phyloP scores from a whole-genome alignment of 108 stramenopile species.

The Fistulifera pelliculosa region DNA sequence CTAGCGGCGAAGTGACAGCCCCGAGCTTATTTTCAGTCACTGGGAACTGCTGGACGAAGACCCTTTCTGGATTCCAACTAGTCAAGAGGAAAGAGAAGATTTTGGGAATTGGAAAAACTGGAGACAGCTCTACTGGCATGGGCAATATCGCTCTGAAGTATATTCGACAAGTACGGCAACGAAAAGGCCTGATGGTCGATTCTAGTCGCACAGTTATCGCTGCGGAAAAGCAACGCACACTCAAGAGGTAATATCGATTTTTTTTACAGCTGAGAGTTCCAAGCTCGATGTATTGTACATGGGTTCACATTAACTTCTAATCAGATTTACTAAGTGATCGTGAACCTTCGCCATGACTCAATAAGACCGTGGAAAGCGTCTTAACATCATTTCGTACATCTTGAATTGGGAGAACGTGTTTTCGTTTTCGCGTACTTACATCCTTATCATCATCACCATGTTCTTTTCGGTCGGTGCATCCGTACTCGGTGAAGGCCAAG shows the following conservation, averaged over 20 bases:
- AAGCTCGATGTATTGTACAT: no score
- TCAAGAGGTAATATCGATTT: conserved; percentile 84
- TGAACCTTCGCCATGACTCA: no score
- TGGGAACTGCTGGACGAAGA: conserved; percentile 81
- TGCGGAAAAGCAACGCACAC: conserved; percentile 88
- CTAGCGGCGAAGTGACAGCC: conserved; percentile 84
- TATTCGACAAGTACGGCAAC: conserved; percentile 73
- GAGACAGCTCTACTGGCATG: conserved; percentile 76
- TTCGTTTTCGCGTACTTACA: no score
- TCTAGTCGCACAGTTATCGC: conserved; percentile 77
- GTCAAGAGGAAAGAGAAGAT: conserved; percentile 86
- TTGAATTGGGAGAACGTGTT: no score
- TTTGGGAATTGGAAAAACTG: conserved; percentile 74
- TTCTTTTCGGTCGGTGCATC: no score
- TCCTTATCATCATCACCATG: no score
- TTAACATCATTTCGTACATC: no score
- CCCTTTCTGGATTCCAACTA: conserved; percentile 91
- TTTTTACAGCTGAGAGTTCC: no score
- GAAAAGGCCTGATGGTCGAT: conserved; percentile 82
- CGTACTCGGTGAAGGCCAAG: not conserved
- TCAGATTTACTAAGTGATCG: no score
- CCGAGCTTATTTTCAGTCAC: conserved; percentile 77
- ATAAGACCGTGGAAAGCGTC: no score
- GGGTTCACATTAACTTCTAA: no score
- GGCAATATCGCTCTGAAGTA: conserved; percentile 75